Conservation (phyloP, 768 basidiomycete species). For the Mycena crocata region DNA sequence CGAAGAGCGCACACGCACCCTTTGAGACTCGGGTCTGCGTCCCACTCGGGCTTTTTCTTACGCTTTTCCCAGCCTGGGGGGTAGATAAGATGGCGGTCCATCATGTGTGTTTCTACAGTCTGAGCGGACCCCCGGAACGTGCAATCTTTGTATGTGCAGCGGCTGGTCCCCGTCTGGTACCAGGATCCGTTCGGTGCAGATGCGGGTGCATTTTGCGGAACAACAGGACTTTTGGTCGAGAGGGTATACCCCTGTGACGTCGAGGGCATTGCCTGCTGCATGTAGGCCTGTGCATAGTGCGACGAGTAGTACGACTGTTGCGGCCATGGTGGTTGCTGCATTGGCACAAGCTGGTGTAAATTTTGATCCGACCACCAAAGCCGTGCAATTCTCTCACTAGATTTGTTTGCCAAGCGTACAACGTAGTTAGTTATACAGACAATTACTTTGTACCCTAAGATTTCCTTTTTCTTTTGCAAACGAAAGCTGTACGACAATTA, state of each 20-base stretch:
- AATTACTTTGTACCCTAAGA: constrained; percentile 32
- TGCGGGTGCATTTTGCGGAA: constrained; percentile 3
- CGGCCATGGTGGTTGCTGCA: constrained; percentile 32
- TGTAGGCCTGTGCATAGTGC: constrained; percentile 69
- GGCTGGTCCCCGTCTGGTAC: constrained; percentile 71
- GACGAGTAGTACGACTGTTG: constrained; percentile 52
- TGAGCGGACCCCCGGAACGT: constrained; percentile 76
- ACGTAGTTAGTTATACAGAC: constrained; percentile 27
- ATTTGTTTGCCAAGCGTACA: constrained; percentile 23
- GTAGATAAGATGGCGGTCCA: constrained; percentile 90
- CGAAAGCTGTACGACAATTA: constrained; percentile 34
- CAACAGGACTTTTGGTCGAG: constrained; percentile 48
- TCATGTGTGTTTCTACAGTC: constrained; percentile 82
- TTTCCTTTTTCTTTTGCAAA: constrained; percentile 31
- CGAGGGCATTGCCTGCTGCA: constrained; percentile 45
- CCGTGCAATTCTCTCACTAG: too few relatives aligned
- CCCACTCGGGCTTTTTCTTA: constrained; percentile 74
- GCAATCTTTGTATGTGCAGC: constrained; percentile 75
- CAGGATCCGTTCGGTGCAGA: constrained; percentile 43
- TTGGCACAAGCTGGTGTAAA: too few relatives aligned
- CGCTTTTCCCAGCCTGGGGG: constrained; percentile 77
- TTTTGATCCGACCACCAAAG: too few relatives aligned
- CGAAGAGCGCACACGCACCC: constrained; percentile 58
- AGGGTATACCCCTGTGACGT: constrained; percentile 51
- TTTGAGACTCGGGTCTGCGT: constrained; percentile 84